Percentiles rank a stretch among this genome's conserved stretches.
Evolutionary conservation across 2,329 filamentous ascomycete species (phyloP).

Genomic region (Leptographium wingfieldii): DNA sequence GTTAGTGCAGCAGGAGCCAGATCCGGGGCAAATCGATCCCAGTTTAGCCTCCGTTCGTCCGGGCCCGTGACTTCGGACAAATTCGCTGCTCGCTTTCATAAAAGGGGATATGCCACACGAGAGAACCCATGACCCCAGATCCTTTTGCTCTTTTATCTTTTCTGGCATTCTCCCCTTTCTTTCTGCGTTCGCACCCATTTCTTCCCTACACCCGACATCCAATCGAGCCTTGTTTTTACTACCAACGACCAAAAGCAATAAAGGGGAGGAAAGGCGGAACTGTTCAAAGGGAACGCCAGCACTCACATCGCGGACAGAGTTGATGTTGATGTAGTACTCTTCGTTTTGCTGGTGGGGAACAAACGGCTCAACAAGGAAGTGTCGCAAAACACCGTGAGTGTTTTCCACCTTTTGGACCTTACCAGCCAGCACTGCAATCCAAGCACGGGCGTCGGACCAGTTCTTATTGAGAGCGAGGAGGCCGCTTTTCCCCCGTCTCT

Average conservation of each 20-base stretch:
- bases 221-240: not conserved
- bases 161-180: not conserved
- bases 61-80: constrained; percentile 10
- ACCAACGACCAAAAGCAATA: not conserved
- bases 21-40: constrained; percentile 15
- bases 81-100: not conserved
- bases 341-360: constrained; percentile 90
- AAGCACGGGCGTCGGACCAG: constrained; percentile 86
- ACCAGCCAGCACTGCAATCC: constrained; percentile 84
- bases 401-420: constrained; percentile 92
- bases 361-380: constrained; percentile 97
- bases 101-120: not conserved
- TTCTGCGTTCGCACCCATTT: not conserved
- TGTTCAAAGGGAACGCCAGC: not conserved
- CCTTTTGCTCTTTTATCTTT: not conserved
- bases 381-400: constrained; percentile 73
- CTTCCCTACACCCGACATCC: not conserved
- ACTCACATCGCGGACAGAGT: constrained; percentile 98
- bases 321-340: constrained; percentile 99
- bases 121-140: not conserved
- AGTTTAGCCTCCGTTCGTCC: constrained; percentile 34
- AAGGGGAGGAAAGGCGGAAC: not conserved
- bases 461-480: constrained; percentile 93
- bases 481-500: constrained; percentile 98
- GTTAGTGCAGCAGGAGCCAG: constrained; percentile 12